Base-by-base conservation (phyloP, 2,329 filamentous ascomycete genomes). In the Albophoma yamanashiensis region DNA sequence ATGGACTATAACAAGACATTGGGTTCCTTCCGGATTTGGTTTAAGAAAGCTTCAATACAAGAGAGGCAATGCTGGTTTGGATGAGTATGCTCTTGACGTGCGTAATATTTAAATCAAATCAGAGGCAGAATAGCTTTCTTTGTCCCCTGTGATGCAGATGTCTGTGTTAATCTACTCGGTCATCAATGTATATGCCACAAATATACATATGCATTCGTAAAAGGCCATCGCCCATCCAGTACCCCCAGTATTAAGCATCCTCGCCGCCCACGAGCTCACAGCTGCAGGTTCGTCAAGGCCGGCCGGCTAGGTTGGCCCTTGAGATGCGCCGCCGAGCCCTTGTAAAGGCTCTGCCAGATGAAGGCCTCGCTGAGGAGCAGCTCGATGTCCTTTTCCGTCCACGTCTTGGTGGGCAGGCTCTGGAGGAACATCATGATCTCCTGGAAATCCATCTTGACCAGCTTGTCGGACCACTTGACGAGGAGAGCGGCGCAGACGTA, bases 391-490 rank as follows among this genome's bases (percentile, higher is more conserved):
- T 97, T 97, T 72, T 97, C 94, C 1, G 91, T 97, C 94, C 94
- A 99, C 59, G 88, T 84, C 67, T 89, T 88, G 8, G 95, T 99
- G 3, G 95, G 94, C 60, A 99, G 78, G 53, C 91, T 90, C 76
- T 99, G 94, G 59, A 99, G 78, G 71, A 99, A 99, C 93, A 99
- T 99, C 92, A 99, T 97, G 62, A 96, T 88, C 74, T 97, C 93
- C 77, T 97, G 83, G 66, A 97, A 97, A 73, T 99, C 94, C 93
- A 97, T 97, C 73, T 92, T 94, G 62, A 93, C 83, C 55, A 99
- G 82, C 72, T 95, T 91, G 66, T 94, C 89, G 8, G 93, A 96
- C 95, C 95, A 99, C 74, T 99, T 99, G 58, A 97, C 94, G 34
- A 99, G 80, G 71, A 99, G 97, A 6, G 94, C 94, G 31, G 94